Percentiles rank a stretch among this genome's conserved stretches.
These are phyloP conservation scores for Tylopilus sp. DNA, from an alignment of 768 basidiomycete species.

Conservation along the genomic window DNA sequence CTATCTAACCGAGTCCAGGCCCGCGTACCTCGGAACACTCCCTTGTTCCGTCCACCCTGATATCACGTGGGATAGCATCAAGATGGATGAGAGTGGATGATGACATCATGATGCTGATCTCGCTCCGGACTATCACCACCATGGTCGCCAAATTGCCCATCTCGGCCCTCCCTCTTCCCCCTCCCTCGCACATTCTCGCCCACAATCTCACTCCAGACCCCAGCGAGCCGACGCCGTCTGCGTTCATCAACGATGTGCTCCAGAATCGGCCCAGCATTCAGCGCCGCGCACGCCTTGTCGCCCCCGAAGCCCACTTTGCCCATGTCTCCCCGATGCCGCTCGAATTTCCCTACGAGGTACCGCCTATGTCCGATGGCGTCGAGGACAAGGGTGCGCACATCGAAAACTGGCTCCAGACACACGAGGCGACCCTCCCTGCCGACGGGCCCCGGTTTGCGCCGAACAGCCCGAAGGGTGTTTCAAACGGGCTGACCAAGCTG, in stretches of 20 bases:
- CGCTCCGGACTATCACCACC: constrained; percentile 5
- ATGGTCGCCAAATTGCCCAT: constrained; percentile 36
- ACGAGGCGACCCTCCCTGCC: constrained; percentile 51
- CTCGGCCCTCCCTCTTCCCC: constrained; percentile 47
- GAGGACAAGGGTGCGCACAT: constrained; percentile 61
- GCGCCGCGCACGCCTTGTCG: constrained; percentile 62
- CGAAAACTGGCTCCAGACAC: constrained; percentile 70
- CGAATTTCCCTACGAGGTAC: constrained; percentile 78
- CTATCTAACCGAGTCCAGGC: too few species aligned
- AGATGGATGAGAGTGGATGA: too few species aligned
- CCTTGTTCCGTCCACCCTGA: too few species aligned
- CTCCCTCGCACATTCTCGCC: constrained; percentile 37
- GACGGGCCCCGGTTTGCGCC: neutral
- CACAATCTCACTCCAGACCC: constrained; percentile 61
- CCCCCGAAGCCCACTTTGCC: constrained; percentile 64
- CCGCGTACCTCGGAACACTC: too few species aligned
- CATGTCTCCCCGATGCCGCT: constrained; percentile 80
- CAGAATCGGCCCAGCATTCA: constrained; percentile 57
- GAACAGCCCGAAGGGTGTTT: neutral
- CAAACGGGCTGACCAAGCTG: constrained; percentile 43
- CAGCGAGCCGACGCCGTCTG: constrained; percentile 46
- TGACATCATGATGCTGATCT: constrained; percentile 9
- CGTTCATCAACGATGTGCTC: constrained; percentile 51
- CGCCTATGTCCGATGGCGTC: constrained; percentile 44
- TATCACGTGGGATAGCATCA: too few species aligned